Conservation (phyloP, 2,329 filamentous ascomycete species). For the Epichloe elymi region DNA sequence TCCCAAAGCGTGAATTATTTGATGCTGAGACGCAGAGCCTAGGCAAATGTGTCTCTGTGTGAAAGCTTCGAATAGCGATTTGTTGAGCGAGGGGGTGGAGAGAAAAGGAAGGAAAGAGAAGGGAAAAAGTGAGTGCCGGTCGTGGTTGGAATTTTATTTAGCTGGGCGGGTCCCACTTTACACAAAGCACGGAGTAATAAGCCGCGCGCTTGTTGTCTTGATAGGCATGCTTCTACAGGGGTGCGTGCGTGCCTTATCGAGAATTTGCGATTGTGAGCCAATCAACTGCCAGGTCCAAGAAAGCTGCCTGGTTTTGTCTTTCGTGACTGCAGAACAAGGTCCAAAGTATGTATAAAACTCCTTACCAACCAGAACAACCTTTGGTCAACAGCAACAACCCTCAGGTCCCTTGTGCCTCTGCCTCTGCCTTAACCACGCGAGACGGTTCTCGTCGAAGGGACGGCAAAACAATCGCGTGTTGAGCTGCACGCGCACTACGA, state of each 20-base stretch:
- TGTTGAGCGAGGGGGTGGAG: conserved; percentile 81
- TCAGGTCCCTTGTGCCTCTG: too few relatives aligned
- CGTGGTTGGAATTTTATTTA: conserved; percentile 13
- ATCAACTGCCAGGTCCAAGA: background rate
- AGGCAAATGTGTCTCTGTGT: conserved; percentile 50
- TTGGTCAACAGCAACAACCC: too few relatives aligned
- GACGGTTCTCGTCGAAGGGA: background rate
- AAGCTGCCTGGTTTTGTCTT: background rate
- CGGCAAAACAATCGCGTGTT: background rate
- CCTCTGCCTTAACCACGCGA: background rate
- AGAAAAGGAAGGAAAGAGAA: conserved; percentile 19
- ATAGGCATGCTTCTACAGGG: conserved; percentile 2
- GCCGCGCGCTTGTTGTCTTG: background rate
- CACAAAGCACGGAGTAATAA: too few relatives aligned
- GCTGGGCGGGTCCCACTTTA: conserved; percentile 9
- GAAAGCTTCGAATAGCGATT: conserved; percentile 99
- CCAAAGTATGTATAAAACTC: too few relatives aligned
- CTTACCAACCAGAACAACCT: too few relatives aligned
- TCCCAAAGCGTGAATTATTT: conserved; percentile 66
- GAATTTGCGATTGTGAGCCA: conserved; percentile 1
- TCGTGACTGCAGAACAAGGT: background rate
- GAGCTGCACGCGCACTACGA: background rate
- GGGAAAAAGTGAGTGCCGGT: conserved; percentile 1
- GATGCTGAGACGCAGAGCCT: conserved; percentile 21
- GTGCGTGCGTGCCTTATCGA: conserved; percentile 7